These are phyloP conservation scores for Colletotrichum cuscutae DNA, from an alignment of 2,329 filamentous ascomycete species.

Conservation along the genomic window DNA sequence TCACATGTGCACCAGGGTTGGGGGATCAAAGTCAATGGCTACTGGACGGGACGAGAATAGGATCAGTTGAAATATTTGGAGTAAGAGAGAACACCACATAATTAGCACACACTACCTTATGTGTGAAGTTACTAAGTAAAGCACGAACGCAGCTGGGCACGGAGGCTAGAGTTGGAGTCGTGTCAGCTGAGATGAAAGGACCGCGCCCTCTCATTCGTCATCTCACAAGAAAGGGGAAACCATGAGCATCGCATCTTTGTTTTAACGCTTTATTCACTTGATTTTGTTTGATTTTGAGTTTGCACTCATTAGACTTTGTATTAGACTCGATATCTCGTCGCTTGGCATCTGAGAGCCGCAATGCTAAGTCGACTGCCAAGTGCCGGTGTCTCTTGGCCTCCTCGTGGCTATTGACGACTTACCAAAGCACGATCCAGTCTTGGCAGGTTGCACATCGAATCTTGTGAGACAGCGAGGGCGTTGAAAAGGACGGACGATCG, in stretches of 20 bases:
- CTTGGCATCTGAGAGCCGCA: conserved; percentile 25
- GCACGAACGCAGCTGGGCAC: background rate
- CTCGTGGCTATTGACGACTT: background rate
- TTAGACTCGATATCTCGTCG: background rate
- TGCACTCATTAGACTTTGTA: background rate
- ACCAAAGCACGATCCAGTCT: conserved; percentile 2
- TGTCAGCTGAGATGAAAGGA: background rate
- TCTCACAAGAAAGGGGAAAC: background rate
- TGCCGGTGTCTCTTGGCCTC: background rate
- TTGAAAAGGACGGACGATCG: background rate
- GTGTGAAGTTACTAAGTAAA: background rate
- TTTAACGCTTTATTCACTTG: background rate
- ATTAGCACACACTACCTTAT: background rate
- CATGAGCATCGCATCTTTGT: background rate
- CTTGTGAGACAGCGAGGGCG: background rate
- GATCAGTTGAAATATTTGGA: conserved; percentile 6
- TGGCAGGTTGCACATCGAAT: conserved; percentile 8
- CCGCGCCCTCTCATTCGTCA: conserved; percentile 1
- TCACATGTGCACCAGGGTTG: background rate
- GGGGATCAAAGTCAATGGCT: background rate
- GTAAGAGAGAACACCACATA: background rate
- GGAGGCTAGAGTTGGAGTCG: conserved; percentile 4
- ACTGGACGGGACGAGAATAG: background rate
- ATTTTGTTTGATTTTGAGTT: background rate
- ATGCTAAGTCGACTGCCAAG: conserved; percentile 23